phyloP scores from a whole-genome alignment of 257 asterid species.

The Capsicum pubescens region DNA sequence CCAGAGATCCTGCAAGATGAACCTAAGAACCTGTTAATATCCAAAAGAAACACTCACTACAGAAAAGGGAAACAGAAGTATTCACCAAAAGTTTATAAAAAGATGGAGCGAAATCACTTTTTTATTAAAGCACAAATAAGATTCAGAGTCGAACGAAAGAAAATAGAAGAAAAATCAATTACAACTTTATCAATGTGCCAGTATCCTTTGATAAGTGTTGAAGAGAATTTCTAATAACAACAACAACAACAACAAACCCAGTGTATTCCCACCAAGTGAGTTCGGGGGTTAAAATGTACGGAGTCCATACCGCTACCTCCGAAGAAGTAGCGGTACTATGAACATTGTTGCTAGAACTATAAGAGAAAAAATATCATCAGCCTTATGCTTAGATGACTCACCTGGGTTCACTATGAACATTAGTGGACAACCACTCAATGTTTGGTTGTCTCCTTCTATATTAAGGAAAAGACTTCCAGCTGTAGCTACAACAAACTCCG shows the following conservation, averaged over 20 bases:
- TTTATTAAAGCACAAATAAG: not conserved
- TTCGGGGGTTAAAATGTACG: no score
- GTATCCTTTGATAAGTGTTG: not conserved
- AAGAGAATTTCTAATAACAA: not conserved
- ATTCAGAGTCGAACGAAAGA: not conserved
- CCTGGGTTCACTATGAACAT: slow-evolving; percentile 80
- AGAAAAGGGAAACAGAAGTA: not conserved
- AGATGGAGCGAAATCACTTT: not conserved
- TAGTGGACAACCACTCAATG: slow-evolving; percentile 67
- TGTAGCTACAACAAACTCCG: slow-evolving; percentile 59
- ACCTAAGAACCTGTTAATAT: not conserved
- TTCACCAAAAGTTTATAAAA: not conserved
- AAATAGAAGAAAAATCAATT: not conserved
- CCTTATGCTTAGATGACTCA: slow-evolving; percentile 37
- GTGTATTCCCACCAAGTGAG: no score
- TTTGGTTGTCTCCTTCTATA: slow-evolving; percentile 60
- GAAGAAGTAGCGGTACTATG: no score
- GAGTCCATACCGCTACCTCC: no score
- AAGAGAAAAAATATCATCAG: not conserved
- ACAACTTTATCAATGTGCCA: not conserved
- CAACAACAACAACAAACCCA: no score
- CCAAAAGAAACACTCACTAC: slow-evolving; percentile 2
- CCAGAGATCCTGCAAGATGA: slow-evolving; percentile 63
- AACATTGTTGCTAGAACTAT: not conserved
- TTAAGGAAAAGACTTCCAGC: slow-evolving; percentile 75